Base-by-base conservation (phyloP, 139 green algal genomes). In the Trebouxia sp. region DNA sequence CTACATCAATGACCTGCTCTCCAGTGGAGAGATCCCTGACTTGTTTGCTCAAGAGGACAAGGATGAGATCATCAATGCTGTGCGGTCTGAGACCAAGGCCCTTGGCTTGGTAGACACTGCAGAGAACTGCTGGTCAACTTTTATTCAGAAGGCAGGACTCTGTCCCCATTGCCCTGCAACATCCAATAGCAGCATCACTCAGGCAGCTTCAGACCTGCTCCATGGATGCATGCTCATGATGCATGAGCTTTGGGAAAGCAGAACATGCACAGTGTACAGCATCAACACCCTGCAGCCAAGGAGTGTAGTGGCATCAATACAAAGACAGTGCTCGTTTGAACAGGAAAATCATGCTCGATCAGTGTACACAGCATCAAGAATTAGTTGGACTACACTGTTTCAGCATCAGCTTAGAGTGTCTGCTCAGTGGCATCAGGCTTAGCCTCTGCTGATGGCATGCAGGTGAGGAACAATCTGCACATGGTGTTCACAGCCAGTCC, bases 1-100 rank as follows among this genome's bases (percentile, higher is more conserved):
- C 30, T 94, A 91, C 69, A 88, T 97, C 81, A 97, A 96, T 82
- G 94, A 97, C 82, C 81, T 97, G 84, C 87, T 97, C 37, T 90
- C 92, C 24, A 92, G 85, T 28, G 94, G 94, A 35, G 93, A 97
- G 83, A 94, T 97, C 41, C 94, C 94, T 1, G 94, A 96, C 80
- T 88, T 97, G 17, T 97, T 96, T 82, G 78, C 94, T 7, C 82
- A 89, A 39, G 94, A 97, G 89, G 94, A 97, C 83, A 89, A 90
- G 42, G 94, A 97, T 81, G 94, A 97, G 56, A 96, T 97, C 79
- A 86, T 96, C 85, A 95, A 94, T 66, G 87, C 89, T 41, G 91
- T 96, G 85, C 90, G 94, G 70, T 86, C 83, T 35, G 92, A 96
- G 85, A 92, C 89, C 55, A 97, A 97, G 87, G 80, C 88, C 1